Percentiles rank a stretch among this genome's conserved stretches.
Evolutionary conservation across 305 asterid species (phyloP).

Genomic region (Coffea humblotiana): DNA sequence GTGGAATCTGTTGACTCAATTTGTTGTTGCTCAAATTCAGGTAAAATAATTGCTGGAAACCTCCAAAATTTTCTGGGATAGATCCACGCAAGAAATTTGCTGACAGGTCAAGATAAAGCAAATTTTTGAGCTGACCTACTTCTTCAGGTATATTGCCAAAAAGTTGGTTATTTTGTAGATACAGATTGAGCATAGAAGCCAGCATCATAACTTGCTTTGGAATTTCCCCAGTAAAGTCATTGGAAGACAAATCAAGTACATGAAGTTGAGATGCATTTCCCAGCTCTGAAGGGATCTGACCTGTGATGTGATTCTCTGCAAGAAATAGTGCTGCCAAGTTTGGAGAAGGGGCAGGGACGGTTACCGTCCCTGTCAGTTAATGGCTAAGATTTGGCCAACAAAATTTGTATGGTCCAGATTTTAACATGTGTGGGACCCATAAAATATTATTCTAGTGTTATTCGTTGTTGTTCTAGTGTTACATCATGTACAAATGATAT

Average conservation of each 20-base stretch:
- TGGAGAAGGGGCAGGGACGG: no score
- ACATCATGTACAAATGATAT: no score
- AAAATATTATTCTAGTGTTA: no score
- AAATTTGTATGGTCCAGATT: no score
- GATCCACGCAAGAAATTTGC: slow-evolving; percentile 9
- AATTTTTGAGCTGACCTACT: neutral
- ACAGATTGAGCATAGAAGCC: neutral
- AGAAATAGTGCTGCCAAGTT: neutral
- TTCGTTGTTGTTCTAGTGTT: no score
- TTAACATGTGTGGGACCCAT: no score
- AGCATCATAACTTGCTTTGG: slow-evolving; percentile 8
- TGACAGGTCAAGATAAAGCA: slow-evolving; percentile 9
- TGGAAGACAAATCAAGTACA: slow-evolving; percentile 8
- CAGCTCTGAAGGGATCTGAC: slow-evolving; percentile 8
- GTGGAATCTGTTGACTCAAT: slow-evolving; percentile 11
- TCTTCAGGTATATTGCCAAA: slow-evolving; percentile 8
- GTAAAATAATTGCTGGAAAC: neutral
- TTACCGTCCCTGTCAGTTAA: no score
- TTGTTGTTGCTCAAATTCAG: slow-evolving; percentile 20
- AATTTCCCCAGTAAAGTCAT: neutral
- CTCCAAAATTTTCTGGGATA: slow-evolving; percentile 3
- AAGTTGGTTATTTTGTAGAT: slow-evolving; percentile 11
- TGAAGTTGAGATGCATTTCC: slow-evolving; percentile 10
- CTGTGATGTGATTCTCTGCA: slow-evolving; percentile 11
- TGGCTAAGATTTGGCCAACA: no score